Conservation (phyloP, 371 early-diverging fungal species). For the Nematocida sp. region DNA sequence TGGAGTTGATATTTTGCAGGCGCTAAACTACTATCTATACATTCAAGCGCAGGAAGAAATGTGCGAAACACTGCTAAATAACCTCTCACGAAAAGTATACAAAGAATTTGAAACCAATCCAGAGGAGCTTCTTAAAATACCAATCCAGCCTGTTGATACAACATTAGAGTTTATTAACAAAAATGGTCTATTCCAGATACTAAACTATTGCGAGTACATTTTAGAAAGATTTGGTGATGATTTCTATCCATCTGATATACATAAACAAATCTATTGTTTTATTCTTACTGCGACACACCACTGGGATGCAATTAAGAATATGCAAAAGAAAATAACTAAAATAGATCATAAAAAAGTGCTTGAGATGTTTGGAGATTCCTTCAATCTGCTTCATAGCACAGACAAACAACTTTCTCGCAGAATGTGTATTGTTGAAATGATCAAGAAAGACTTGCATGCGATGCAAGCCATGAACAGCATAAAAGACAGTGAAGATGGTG, state of each 20-base stretch:
- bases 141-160: neutral
- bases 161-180: neutral
- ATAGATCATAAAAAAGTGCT: neutral
- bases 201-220: neutral
- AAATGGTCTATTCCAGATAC: neutral
- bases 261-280: neutral
- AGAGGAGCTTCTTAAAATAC: neutral
- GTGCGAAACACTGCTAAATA: neutral
- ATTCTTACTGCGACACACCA: neutral
- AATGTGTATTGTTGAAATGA: neutral
- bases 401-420: neutral
- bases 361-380: neutral
- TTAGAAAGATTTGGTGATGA: neutral
- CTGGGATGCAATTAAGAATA: neutral
- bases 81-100: neutral
- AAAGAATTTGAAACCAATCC: neutral
- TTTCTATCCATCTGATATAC: neutral
- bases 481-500: neutral
- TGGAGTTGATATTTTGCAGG: neutral
- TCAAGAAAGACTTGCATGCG: neutral
- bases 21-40: neutral
- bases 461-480: neutral
- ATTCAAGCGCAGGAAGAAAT: no score
- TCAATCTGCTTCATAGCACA: neutral
- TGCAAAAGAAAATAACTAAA: neutral